Percentiles rank a stretch among this genome's conserved stretches.
These are phyloP conservation scores for Nepenthes gracilis DNA, from an alignment of 148 eudicot genomes.

Conservation along the genomic window DNA sequence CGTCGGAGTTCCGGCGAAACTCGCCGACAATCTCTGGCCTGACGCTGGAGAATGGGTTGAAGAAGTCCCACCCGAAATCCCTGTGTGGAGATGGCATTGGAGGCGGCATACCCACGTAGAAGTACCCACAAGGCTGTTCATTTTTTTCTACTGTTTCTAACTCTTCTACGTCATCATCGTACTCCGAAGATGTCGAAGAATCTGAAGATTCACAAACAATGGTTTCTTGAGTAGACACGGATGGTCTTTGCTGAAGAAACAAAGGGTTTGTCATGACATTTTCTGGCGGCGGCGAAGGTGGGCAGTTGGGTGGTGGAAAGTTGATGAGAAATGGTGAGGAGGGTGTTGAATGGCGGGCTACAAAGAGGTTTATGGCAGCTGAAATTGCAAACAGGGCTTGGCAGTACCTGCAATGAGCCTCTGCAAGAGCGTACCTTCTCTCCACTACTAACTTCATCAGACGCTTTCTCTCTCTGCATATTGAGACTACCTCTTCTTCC, in stretches of 20 bases:
- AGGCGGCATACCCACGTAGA: conserved; percentile 51
- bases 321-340: conserved; percentile 72
- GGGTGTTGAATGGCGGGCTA: conserved; percentile 69
- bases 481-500: conserved; percentile 75
- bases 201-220: conserved; percentile 21
- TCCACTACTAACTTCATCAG: conserved; percentile 74
- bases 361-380: conserved; percentile 75
- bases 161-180: conserved; percentile 21
- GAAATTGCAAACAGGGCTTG: conserved; percentile 75
- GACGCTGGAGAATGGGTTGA: conserved; percentile 62
- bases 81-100: conserved; percentile 63
- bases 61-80: conserved; percentile 93
- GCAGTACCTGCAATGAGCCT: conserved; percentile 74
- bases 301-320: conserved; percentile 44
- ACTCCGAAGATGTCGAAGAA: conserved; percentile 13
- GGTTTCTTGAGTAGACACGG: conserved; percentile 38
- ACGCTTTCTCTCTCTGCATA: conserved; percentile 77
- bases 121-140: conserved; percentile 39
- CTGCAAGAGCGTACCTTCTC: conserved; percentile 75
- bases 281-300: conserved; percentile 29
- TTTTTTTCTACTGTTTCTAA: background rate
- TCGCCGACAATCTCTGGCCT: conserved; percentile 38
- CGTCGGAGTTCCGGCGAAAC: conserved; percentile 39
- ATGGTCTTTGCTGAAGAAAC: conserved; percentile 57
- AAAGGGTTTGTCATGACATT: conserved; percentile 63